These are phyloP conservation scores for Pseudohalonectria lignicola DNA, from an alignment of 2,329 filamentous ascomycete genomes.

Conservation along the genomic window DNA sequence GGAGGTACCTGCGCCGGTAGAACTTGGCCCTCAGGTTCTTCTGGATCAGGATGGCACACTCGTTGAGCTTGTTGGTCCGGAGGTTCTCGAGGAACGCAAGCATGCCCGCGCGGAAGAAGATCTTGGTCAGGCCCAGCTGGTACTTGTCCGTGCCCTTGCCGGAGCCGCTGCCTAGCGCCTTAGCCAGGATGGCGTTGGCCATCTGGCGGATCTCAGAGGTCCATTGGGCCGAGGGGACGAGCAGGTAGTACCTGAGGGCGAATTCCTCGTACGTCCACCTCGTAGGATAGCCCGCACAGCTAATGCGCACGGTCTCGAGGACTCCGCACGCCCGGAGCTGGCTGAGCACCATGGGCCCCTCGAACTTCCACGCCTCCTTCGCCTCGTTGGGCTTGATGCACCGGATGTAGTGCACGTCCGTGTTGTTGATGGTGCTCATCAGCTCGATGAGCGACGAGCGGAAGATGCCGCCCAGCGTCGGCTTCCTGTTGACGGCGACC, in stretches of 20 bases:
- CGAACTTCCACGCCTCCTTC: slow-evolving; percentile 95
- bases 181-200: slow-evolving; percentile 83
- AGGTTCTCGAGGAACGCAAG: slow-evolving; percentile 94
- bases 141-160: slow-evolving; percentile 76
- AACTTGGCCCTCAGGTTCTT: slow-evolving; percentile 96
- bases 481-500: slow-evolving; percentile 89
- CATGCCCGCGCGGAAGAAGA: slow-evolving; percentile 99
- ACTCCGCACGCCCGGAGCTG: slow-evolving; percentile 98
- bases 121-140: slow-evolving; percentile 94
- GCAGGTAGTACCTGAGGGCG: slow-evolving; percentile 94
- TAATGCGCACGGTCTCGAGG: slow-evolving; percentile 94
- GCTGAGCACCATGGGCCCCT: slow-evolving; percentile 96
- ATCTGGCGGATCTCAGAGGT: slow-evolving; percentile 88
- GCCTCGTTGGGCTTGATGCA: slow-evolving; percentile 99
- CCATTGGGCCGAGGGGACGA: slow-evolving; percentile 82
- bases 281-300: slow-evolving; percentile 92
- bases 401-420: slow-evolving; percentile 96
- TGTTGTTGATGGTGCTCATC: slow-evolving; percentile 96
- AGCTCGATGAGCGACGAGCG: slow-evolving; percentile 96
- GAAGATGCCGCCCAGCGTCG: slow-evolving; percentile 96
- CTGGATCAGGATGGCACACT: slow-evolving; percentile 94
- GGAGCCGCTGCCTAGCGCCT: slow-evolving; percentile 69
- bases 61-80: slow-evolving; percentile 79
- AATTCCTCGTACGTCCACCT: slow-evolving; percentile 99
- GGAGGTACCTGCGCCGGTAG: slow-evolving; percentile 83